Conservation (phyloP, 306 rosid genomes). For the Trifolium repens region DNA sequence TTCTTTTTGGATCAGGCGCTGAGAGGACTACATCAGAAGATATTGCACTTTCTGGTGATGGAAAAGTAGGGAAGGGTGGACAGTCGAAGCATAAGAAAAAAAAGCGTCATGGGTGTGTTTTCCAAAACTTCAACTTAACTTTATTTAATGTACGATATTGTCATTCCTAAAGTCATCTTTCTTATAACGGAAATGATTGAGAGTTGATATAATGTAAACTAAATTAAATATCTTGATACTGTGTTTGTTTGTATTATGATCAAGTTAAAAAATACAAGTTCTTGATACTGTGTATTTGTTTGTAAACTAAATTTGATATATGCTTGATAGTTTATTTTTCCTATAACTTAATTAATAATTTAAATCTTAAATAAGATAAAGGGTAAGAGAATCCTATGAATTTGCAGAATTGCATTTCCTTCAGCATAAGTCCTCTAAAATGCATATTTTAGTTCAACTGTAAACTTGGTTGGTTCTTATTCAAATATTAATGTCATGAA, state of each 20-base stretch:
- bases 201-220: slow-evolving; percentile 10
- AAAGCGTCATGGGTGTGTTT: slow-evolving; percentile 88
- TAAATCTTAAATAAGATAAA: slow-evolving; percentile 9
- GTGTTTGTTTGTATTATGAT: slow-evolving; percentile 30
- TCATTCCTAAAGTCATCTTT: slow-evolving; percentile 24
- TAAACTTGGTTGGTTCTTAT: slow-evolving; percentile 30
- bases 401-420: slow-evolving; percentile 30
- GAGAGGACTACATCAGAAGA: slow-evolving; percentile 72
- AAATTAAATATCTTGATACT: slow-evolving; percentile 32
- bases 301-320: slow-evolving; percentile 5
- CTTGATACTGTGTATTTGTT: neutral
- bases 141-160: slow-evolving; percentile 24
- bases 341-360: neutral
- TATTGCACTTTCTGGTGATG: slow-evolving; percentile 60
- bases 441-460: slow-evolving; percentile 28
- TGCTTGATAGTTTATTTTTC: slow-evolving; percentile 22
- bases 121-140: slow-evolving; percentile 31
- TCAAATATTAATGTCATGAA: slow-evolving; percentile 9
- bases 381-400: slow-evolving; percentile 20
- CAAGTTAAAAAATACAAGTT: slow-evolving; percentile 9
- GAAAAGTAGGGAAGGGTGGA: slow-evolving; percentile 63
- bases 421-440: slow-evolving; percentile 9
- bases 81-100: slow-evolving; percentile 68
- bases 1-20: slow-evolving; percentile 49
- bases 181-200: slow-evolving; percentile 27